Evolutionary conservation across 2,329 filamentous ascomycete species (phyloP).

Genomic region (Pseudocercospora eumusae): DNA sequence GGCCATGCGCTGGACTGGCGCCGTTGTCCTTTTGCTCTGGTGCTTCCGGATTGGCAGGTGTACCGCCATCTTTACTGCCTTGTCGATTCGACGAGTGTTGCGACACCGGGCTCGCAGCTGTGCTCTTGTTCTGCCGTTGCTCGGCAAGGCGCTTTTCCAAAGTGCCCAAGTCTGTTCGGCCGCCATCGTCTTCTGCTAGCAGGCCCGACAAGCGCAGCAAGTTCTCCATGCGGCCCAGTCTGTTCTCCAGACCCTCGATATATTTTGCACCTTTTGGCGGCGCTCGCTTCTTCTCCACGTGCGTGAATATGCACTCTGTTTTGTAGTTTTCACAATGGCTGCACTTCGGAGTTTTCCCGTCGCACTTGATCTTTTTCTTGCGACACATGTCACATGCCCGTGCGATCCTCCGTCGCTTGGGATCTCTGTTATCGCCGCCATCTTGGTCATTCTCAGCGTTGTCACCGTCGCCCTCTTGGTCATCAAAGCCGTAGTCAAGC

Average conservation of each 20-base stretch:
- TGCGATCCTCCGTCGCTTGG: constrained; percentile 85
- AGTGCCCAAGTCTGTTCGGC: constrained; percentile 81
- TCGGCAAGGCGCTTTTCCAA: constrained; percentile 74
- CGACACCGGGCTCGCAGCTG: constrained; percentile 40
- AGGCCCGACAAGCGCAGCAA: constrained; percentile 83
- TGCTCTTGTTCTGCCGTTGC: constrained; percentile 40
- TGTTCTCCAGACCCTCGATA: constrained; percentile 93
- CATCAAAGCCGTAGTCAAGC: constrained; percentile 28
- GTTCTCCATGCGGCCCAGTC: constrained; percentile 93
- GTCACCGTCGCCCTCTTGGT: constrained; percentile 31
- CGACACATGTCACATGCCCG: constrained; percentile 94
- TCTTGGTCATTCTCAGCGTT: constrained; percentile 32
- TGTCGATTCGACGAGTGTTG: constrained; percentile 22
- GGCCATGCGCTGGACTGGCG: constrained; percentile 14
- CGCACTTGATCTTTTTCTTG: constrained; percentile 96
- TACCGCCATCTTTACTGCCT: constrained; percentile 19
- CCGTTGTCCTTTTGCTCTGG: constrained; percentile 12
- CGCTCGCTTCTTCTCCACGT: constrained; percentile 97
- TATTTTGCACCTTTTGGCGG: constrained; percentile 98
- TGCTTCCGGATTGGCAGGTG: constrained; percentile 17
- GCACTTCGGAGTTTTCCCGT: constrained; percentile 91
- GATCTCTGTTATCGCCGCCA: constrained; percentile 55
- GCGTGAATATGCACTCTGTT: constrained; percentile 94
- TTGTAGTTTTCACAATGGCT: constrained; percentile 98
- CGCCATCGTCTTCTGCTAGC: constrained; percentile 80